These are phyloP conservation scores for Acer negundo DNA, from an alignment of 345 rosid genomes.

Conservation along the genomic window DNA sequence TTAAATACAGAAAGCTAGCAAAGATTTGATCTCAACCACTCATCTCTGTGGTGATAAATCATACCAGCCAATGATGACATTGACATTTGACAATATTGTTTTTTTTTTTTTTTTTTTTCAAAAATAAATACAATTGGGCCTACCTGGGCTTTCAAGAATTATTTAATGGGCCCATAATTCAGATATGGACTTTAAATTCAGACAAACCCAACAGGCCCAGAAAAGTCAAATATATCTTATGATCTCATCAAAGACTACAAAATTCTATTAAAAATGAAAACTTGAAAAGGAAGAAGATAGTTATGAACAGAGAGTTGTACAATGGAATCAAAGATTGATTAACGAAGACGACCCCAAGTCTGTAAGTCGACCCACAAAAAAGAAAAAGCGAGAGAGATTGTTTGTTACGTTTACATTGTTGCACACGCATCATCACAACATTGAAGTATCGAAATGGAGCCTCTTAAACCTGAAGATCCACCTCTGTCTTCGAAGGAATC, in stretches of 20 bases:
- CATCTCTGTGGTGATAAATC: background rate
- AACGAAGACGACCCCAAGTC: background rate
- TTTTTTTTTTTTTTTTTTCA: background rate
- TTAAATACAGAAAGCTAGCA: background rate
- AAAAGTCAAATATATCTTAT: too few species aligned
- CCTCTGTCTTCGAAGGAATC: conserved; percentile 32
- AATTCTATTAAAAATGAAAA: too few species aligned
- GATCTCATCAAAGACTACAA: too few species aligned
- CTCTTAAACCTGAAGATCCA: conserved; percentile 30
- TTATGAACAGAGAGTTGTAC: background rate
- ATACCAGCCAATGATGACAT: background rate
- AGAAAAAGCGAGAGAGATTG: too few species aligned
- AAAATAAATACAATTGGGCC: background rate
- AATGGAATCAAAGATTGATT: background rate
- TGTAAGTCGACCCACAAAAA: background rate
- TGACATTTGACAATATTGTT: background rate
- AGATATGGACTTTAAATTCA: background rate
- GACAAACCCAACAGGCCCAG: background rate
- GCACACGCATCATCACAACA: background rate
- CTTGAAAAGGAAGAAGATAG: background rate
- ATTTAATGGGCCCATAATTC: background rate
- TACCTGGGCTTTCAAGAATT: background rate
- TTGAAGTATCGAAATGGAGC: conserved; percentile 36
- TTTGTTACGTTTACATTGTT: background rate
- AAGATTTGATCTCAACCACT: background rate